Evolutionary conservation across 345 rosid species (phyloP).

Genomic region (Sapria himalayana): DNA sequence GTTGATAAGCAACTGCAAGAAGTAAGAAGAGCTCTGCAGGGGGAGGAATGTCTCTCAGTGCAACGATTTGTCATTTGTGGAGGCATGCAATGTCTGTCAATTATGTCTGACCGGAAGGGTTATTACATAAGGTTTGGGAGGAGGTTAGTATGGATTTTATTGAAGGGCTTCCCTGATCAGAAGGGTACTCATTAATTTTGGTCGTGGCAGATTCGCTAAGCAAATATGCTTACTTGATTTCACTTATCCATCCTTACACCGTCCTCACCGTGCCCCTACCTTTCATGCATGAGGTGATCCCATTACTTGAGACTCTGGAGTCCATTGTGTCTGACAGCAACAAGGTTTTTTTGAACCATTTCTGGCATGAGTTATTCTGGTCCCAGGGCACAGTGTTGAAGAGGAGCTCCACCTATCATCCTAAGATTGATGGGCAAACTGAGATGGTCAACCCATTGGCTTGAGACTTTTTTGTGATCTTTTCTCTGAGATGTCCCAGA

Average conservation of each 20-base stretch:
- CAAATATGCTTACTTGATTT: not conserved
- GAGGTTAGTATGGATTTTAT: conserved; percentile 1
- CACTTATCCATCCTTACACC: not conserved
- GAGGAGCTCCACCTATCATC: not conserved
- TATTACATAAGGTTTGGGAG: not conserved
- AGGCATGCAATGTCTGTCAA: not conserved
- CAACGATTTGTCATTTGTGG: not conserved
- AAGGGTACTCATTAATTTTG: not conserved
- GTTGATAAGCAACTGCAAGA: not conserved
- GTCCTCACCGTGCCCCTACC: not conserved
- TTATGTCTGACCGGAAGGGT: not conserved
- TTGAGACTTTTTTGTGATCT: too few species aligned
- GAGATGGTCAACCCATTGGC: not conserved
- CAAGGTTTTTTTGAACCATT: not conserved
- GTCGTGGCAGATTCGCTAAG: not conserved
- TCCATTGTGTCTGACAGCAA: not conserved
- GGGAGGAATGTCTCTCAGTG: too few species aligned
- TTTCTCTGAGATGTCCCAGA: too few species aligned
- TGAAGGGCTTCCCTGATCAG: not conserved
- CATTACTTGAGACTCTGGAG: not conserved
- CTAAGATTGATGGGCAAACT: not conserved
- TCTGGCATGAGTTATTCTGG: not conserved
- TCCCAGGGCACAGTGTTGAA: not conserved
- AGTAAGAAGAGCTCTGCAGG: too few species aligned
- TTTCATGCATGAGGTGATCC: not conserved